phyloP scores from a whole-genome alignment of 108 stramenopile genomes.

The Seminavis robusta region DNA sequence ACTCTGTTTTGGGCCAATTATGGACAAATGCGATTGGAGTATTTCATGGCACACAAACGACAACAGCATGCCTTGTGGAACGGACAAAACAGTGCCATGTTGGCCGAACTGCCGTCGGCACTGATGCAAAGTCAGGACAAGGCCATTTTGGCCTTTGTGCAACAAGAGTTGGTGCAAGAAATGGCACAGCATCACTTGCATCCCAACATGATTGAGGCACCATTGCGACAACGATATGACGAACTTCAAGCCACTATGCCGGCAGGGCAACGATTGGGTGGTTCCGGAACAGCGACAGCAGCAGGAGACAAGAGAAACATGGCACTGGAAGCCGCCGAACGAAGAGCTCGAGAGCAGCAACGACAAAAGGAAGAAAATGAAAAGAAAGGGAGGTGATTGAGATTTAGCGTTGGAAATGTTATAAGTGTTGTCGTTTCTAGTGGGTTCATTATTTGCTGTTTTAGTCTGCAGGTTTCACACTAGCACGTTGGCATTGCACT shows the following conservation, averaged over 20 bases:
- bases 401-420: no score
- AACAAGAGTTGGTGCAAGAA: conserved; percentile 47
- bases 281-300: conserved; percentile 4
- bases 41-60: conserved; percentile 45
- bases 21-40: conserved; percentile 73
- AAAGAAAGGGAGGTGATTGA: no score
- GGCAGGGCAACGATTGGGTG: conserved; percentile 27
- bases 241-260: conserved; percentile 15
- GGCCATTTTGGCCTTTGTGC: neutral
- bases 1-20: conserved; percentile 75
- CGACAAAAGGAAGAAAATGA: conserved; percentile 21
- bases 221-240: conserved; percentile 39
- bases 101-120: conserved; percentile 31
- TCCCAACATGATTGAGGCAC: conserved; percentile 38
- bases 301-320: conserved; percentile 46
- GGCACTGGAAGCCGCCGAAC: conserved; percentile 72
- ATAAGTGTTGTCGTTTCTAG: no score
- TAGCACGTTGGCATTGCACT: no score
- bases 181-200: conserved; percentile 69
- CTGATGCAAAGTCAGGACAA: neutral
- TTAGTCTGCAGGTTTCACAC: no score
- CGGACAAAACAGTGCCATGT: conserved; percentile 56
- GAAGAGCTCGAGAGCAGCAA: conserved; percentile 34
- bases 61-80: conserved; percentile 29
- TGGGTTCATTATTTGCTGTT: no score